These are phyloP conservation scores for Didymella segeticola DNA, from an alignment of 2,329 filamentous ascomycete genomes.

Conservation along the genomic window DNA sequence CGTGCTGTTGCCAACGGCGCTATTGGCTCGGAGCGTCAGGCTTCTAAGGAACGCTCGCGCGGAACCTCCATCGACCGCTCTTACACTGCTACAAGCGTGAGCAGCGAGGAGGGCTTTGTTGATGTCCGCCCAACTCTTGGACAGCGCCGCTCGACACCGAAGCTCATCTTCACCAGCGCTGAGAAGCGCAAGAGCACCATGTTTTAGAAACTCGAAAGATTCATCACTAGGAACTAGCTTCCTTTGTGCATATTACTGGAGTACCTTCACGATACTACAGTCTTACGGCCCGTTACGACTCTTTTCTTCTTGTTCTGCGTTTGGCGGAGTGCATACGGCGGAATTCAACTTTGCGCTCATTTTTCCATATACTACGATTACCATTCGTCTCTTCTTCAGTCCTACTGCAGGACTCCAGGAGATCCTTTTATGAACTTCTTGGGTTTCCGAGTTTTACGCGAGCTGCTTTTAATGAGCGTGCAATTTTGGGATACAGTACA, in stretches of 20 bases:
- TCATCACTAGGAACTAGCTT: slow-evolving; percentile 25
- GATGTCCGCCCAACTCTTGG: slow-evolving; percentile 61
- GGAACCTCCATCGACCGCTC: slow-evolving; percentile 49
- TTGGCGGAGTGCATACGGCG: slow-evolving; percentile 36
- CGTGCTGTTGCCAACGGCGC: slow-evolving; percentile 81
- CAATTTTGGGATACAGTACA: slow-evolving; percentile 25
- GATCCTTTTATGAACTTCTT: slow-evolving; percentile 38
- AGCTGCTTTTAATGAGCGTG: slow-evolving; percentile 47
- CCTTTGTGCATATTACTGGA: slow-evolving; percentile 47
- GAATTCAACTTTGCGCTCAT: slow-evolving; percentile 24
- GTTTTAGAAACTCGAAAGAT: slow-evolving; percentile 54
- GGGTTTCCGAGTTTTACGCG: slow-evolving; percentile 36
- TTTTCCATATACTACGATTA: slow-evolving; percentile 36
- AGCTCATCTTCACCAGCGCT: slow-evolving; percentile 84
- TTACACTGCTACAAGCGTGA: slow-evolving; percentile 68
- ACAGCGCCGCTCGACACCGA: slow-evolving; percentile 79
- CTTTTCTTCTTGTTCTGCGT: slow-evolving; percentile 35
- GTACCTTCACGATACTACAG: slow-evolving; percentile 33
- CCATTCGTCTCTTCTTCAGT: slow-evolving; percentile 40
- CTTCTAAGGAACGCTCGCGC: slow-evolving; percentile 47
- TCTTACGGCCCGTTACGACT: slow-evolving; percentile 49
- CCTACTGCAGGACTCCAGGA: slow-evolving; percentile 18
- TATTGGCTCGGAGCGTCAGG: slow-evolving; percentile 86
- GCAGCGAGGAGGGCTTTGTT: slow-evolving; percentile 67
- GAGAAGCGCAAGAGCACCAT: slow-evolving; percentile 85